These are phyloP conservation scores for Penicillium coprophilum DNA, from an alignment of 495 filamentous ascomycete species.

Conservation along the genomic window DNA sequence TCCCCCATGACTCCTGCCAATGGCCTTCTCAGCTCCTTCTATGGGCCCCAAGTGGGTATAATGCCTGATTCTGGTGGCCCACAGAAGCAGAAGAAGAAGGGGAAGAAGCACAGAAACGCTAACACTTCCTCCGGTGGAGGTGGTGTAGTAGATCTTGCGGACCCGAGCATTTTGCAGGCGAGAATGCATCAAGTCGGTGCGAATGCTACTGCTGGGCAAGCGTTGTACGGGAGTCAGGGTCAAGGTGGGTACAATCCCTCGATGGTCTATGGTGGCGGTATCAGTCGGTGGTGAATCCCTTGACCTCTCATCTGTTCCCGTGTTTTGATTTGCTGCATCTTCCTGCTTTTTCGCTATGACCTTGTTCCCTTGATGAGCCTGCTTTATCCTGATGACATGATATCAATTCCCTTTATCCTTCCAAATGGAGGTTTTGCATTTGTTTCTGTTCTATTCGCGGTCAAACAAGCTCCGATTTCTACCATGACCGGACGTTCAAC, in stretches of 20 bases:
- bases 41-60: conserved; percentile 78
- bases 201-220: conserved; percentile 67
- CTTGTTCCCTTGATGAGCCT: conserved; percentile 21
- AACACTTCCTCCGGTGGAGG: conserved; percentile 99
- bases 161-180: conserved; percentile 98
- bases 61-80: conserved; percentile 75
- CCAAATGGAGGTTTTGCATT: conserved; percentile 29
- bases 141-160: conserved; percentile 98
- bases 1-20: conserved; percentile 87
- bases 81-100: conserved; percentile 98
- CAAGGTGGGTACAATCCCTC: conserved; percentile 96
- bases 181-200: conserved; percentile 88
- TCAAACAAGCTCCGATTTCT: conserved; percentile 36
- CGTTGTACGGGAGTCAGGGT: conserved; percentile 84
- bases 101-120: conserved; percentile 99
- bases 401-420: conserved; percentile 33
- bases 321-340: conserved; percentile 20
- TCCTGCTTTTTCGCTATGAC: conserved; percentile 20
- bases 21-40: conserved; percentile 85
- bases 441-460: conserved; percentile 28
- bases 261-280: conserved; percentile 81
- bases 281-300: conserved; percentile 67
- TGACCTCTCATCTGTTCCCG: conserved; percentile 13
- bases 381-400: conserved; percentile 37
- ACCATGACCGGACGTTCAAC: conserved; percentile 34